Percentiles rank a stretch among this genome's conserved stretches.
phyloP scores from a whole-genome alignment of 2,329 filamentous ascomycete genomes.

The Phyllosticta citriasiana region DNA sequence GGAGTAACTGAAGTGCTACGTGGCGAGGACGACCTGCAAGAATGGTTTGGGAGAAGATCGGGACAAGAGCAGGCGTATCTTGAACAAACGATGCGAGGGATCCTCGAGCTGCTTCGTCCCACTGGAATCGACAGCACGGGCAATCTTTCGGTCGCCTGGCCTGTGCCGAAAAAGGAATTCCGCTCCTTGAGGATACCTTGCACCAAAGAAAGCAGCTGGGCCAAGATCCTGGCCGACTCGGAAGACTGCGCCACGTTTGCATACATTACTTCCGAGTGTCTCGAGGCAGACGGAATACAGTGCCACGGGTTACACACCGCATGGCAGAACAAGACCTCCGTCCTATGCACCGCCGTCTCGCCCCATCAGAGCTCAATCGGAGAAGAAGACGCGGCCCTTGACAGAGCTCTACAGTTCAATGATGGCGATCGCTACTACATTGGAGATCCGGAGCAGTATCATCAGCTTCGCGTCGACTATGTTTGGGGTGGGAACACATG shows the following conservation, averaged over 20 bases:
- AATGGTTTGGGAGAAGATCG: neutral
- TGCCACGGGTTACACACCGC: neutral
- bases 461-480: too few relatives aligned
- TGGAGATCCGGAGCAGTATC: neutral
- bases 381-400: too few relatives aligned
- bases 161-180: neutral
- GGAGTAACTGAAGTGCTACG: neutral
- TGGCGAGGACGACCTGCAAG: neutral
- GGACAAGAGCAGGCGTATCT: neutral
- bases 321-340: neutral
- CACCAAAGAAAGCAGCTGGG: slow-evolving; percentile 2
- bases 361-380: neutral
- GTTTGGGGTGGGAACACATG: neutral
- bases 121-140: neutral
- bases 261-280: slow-evolving; percentile 5
- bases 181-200: slow-evolving; percentile 3
- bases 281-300: neutral
- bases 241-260: slow-evolving; percentile 11
- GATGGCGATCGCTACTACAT: neutral
- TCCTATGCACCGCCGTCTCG: slow-evolving; percentile 7
- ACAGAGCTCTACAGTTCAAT: neutral
- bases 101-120: neutral
- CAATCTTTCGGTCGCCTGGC: slow-evolving; percentile 3
- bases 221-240: slow-evolving; percentile 8
- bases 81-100: neutral